Base-by-base conservation (phyloP, 2,329 filamentous ascomycete species). In the Penicillium vulpinum region DNA sequence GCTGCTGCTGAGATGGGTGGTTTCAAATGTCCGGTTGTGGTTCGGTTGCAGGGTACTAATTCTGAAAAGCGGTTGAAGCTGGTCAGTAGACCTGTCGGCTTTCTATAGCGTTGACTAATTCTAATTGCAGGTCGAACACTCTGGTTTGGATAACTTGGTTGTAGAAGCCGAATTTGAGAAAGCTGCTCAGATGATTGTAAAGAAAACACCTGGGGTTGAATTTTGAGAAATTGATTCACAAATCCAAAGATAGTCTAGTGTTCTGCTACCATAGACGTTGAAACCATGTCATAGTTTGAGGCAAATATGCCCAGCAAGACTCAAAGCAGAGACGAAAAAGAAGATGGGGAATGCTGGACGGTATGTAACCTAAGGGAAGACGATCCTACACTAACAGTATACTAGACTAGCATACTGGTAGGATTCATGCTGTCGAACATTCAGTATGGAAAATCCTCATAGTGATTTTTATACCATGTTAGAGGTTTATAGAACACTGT, bases 11-110 rank as follows among this genome's bases (percentile, higher is more conserved):
- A 76, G 24, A 66, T 77, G 28, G 74, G 73, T 6, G 63, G 67
- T 5, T 69, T 80, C 26, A 64, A 64, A 2, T 68, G 81, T 4
- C 79, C 79, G 0, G 72, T 81, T 21, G 78, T 81, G 0, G 77
- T 80, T 16, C 70, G 80, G 8, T 63, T 81, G 1, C 79, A 81
- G 56, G 80, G 80, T 1, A 81, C 79, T 2, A 81, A 81, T 53
- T 74, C 73, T 0, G 72, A 75, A 3, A 62, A 72, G 21, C 79
- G 76, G 1, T 54, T 80, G 31, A 68, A 74, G 29, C 60, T 80
- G 56, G 79, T 78, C 56, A 62, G 77, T 72, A 35, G 2, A 28
- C 2, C 28, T 9, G 10, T 26, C 28, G 5, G 0, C 8, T 31
- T 11, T 7, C 16, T 22, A 6, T 36, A 18, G 15, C 4, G 15